Conservation (phyloP, 2,329 filamentous ascomycete genomes). For the Fusarium sp. region DNA sequence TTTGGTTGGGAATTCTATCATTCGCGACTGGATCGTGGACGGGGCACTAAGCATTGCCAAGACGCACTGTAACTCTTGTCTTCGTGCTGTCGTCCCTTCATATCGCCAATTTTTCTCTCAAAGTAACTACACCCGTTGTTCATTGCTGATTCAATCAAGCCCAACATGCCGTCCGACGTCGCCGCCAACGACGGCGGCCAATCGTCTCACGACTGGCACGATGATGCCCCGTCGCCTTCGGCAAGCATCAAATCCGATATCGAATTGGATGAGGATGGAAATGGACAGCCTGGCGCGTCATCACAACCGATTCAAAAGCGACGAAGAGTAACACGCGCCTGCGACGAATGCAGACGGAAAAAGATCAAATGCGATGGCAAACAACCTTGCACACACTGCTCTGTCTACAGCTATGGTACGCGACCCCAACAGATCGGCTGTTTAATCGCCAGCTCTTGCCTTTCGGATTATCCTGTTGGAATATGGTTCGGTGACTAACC, state of each 20-base stretch:
- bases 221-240: slow-evolving; percentile 56
- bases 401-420: slow-evolving; percentile 96
- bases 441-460: slow-evolving; percentile 6
- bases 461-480: slow-evolving; percentile 1
- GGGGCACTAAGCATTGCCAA: slow-evolving; percentile 18
- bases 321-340: slow-evolving; percentile 81
- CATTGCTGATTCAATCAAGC: slow-evolving; percentile 44
- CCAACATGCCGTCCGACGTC: slow-evolving; percentile 55
- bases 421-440: slow-evolving; percentile 4
- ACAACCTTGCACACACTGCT: slow-evolving; percentile 93
- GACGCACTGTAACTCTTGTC: slow-evolving; percentile 20
- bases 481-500: slow-evolving; percentile 33
- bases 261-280: slow-evolving; percentile 56
- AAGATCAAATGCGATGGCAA: slow-evolving; percentile 92
- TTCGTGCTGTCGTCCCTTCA: slow-evolving; percentile 1
- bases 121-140: slow-evolving; percentile 16
- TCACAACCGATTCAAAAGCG: slow-evolving; percentile 77
- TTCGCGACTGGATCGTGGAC: slow-evolving; percentile 22
- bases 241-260: slow-evolving; percentile 60
- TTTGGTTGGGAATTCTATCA: neutral
- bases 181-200: slow-evolving; percentile 59
- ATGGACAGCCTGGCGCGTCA: slow-evolving; percentile 51
- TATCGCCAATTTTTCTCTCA: slow-evolving; percentile 13
- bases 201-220: slow-evolving; percentile 54
- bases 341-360: slow-evolving; percentile 85